Evolutionary conservation across 1,284 basidiomycete species (phyloP).

Genomic region (Gomphus bonarii): DNA sequence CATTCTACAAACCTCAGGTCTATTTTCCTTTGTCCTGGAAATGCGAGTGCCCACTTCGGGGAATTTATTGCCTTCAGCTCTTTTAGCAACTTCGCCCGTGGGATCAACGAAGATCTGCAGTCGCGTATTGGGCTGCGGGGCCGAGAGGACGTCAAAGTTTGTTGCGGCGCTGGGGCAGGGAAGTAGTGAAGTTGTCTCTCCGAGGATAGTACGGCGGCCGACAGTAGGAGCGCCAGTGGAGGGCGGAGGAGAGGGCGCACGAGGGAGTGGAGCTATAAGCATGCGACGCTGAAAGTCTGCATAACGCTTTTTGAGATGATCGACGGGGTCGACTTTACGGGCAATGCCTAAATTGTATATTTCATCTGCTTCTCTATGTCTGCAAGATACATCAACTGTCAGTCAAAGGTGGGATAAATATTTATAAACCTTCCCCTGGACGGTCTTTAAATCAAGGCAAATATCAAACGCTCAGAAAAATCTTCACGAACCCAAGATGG

Average conservation of each 20-base stretch:
- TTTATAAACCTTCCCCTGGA: background rate
- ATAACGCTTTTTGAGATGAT: slow-evolving; percentile 78
- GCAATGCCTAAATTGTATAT: slow-evolving; percentile 81
- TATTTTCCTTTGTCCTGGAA: slow-evolving; percentile 65
- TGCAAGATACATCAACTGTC: slow-evolving; percentile 21
- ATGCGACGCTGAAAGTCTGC: slow-evolving; percentile 75
- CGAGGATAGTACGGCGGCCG: slow-evolving; percentile 3
- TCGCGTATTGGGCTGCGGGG: slow-evolving; percentile 41
- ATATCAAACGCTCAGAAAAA: background rate
- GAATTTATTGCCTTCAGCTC: slow-evolving; percentile 42
- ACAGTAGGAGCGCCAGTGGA: background rate
- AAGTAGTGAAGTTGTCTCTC: background rate
- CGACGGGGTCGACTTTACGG: slow-evolving; percentile 71
- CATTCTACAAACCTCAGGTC: slow-evolving; percentile 54
- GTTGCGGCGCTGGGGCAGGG: slow-evolving; percentile 10
- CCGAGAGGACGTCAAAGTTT: slow-evolving; percentile 16
- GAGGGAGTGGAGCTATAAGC: slow-evolving; percentile 12
- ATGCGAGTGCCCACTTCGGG: slow-evolving; percentile 65
- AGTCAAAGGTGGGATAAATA: background rate
- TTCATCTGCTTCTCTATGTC: slow-evolving; percentile 69
- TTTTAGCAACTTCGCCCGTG: slow-evolving; percentile 35
- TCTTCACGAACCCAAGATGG: background rate
- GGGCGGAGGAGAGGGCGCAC: slow-evolving; percentile 3
- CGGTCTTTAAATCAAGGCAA: background rate
- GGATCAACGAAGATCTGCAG: slow-evolving; percentile 66